phyloP scores from a whole-genome alignment of 2,329 filamentous ascomycete species.

The Cladorrhinum sp. region DNA sequence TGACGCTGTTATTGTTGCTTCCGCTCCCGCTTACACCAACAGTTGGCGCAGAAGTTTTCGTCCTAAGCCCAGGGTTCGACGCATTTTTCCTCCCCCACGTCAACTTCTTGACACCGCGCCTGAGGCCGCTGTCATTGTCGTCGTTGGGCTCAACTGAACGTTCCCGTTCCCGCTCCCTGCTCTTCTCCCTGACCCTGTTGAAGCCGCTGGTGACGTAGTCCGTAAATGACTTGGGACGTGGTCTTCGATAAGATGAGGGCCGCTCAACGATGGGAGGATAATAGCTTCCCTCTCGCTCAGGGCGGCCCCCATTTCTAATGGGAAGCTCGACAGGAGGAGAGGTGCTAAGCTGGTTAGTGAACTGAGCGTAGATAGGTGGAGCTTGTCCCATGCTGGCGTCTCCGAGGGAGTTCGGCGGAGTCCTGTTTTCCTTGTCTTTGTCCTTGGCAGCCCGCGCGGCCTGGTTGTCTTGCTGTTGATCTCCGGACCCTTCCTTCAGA shows the following conservation, averaged over 20 bases:
- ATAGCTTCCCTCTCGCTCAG: slow-evolving; percentile 2
- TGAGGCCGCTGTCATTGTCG: slow-evolving; percentile 22
- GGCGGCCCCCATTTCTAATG: slow-evolving; percentile 25
- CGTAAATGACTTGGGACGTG: slow-evolving; percentile 53
- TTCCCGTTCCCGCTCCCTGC: not conserved
- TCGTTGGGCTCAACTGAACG: slow-evolving; percentile 15
- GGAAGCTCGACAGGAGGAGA: slow-evolving; percentile 12
- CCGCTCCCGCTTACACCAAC: slow-evolving; percentile 37
- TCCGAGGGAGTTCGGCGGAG: slow-evolving; percentile 50
- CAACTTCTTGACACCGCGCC: slow-evolving; percentile 19
- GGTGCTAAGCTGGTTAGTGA: slow-evolving; percentile 41
- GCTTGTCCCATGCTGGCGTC: slow-evolving; percentile 34
- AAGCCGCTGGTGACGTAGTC: slow-evolving; percentile 27
- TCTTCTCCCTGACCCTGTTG: slow-evolving; percentile 16
- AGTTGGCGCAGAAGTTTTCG: slow-evolving; percentile 32
- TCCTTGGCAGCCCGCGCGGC: slow-evolving; percentile 43
- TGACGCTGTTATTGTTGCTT: not conserved
- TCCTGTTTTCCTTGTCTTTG: slow-evolving; percentile 85
- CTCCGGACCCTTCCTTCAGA: slow-evolving; percentile 54
- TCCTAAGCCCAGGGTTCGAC: not conserved
- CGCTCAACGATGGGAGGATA: slow-evolving; percentile 14
- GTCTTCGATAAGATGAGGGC: slow-evolving; percentile 24
- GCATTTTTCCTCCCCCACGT: slow-evolving; percentile 30
- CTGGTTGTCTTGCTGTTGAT: slow-evolving; percentile 30
- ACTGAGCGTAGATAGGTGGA: slow-evolving; percentile 80